Base-by-base conservation (phyloP, 2,329 filamentous ascomycete species). In the Nemania diffusa region DNA sequence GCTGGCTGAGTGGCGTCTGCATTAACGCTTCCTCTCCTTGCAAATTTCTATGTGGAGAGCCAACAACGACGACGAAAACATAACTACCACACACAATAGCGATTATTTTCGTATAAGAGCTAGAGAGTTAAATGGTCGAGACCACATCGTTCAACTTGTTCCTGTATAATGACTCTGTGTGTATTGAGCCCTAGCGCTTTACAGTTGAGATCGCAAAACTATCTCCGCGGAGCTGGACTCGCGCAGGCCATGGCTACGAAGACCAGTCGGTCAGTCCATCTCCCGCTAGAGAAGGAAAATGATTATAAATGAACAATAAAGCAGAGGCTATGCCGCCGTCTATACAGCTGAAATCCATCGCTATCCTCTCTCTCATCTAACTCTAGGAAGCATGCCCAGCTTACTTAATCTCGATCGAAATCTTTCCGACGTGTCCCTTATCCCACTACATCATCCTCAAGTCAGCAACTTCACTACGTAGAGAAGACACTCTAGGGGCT, bases 391-490 rank as follows among this genome's bases (percentile, higher is more conserved):
- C 50, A 8, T 53, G 20, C 22, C 24, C 27, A 3, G 59, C 60
- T 72, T 74, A 81, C 57, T 77, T 74, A 50, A 85, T 80, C 73
- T 83, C 82, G 70, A 88, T 84, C 2, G 78, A 78, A 50, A 88
- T 71, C 77, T 89, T 88, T 57, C 86, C 86, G 62, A 88, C 82
- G 73, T 89, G 86, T 70, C 83, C 84, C 74, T 86, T 79, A 26
- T 77, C 81, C 82, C 81, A 81, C 80, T 81, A 34, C 55, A 29
- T 56, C 6, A 48, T n/a, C n/a, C 17, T 20, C 34, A 20, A 65
- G 61, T 67, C 37, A 66, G 57, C 32, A 32, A 51, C 44, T 4
- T 44, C 15, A 22, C 8, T 7, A 26, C n/a, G 7, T 0, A 27
- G 17, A 2, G 24, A 44, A 26, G 11, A 11, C 9, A 48, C 9